Conservation (phyloP, 176 grass and related monocot species). For the Lolium perenne region DNA sequence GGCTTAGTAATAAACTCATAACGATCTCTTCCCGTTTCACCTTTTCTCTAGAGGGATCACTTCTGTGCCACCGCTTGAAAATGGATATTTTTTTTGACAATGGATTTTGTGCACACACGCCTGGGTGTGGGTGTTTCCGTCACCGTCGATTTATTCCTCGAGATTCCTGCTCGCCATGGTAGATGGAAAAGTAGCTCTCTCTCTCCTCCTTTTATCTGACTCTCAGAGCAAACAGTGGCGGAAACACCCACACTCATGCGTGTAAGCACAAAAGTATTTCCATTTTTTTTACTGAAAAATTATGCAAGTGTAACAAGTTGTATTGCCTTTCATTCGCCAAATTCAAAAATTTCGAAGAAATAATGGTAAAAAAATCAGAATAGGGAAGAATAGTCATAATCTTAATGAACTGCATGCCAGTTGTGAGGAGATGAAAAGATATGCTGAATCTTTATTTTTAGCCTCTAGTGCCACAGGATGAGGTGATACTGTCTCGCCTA, state of each 20-base stretch:
- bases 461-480: too few species aligned
- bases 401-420: not conserved
- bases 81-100: not conserved
- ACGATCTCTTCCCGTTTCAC: not conserved
- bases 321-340: not conserved
- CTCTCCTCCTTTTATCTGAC: too few species aligned
- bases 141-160: too few species aligned
- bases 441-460: not conserved
- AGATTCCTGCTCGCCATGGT: too few species aligned
- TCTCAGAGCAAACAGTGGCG: too few species aligned
- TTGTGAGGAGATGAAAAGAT: not conserved
- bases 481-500: not conserved
- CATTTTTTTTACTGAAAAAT: not conserved
- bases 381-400: not conserved
- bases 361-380: not conserved
- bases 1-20: not conserved
- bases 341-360: not conserved
- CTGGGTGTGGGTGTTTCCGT: too few species aligned
- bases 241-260: too few species aligned
- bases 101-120: too few species aligned
- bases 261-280: too few species aligned
- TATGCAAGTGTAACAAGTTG: not conserved
- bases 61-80: not conserved
- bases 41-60: not conserved
- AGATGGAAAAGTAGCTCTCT: too few species aligned